These are phyloP conservation scores for Cytospora schulzeri DNA, from an alignment of 2,329 filamentous ascomycete species.

Conservation along the genomic window DNA sequence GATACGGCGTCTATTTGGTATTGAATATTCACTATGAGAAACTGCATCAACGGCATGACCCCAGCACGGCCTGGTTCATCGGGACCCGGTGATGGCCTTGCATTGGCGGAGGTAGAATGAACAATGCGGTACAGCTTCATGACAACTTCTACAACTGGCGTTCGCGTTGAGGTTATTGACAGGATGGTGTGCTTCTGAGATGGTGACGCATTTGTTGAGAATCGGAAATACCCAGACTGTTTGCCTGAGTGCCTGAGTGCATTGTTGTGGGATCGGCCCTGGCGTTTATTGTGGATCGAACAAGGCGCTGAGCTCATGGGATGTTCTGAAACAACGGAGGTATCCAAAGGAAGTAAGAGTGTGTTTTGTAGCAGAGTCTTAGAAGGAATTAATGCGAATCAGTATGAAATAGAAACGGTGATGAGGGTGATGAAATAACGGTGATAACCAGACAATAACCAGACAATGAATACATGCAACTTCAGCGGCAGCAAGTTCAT, in stretches of 20 bases:
- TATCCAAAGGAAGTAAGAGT: background rate
- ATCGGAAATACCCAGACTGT: background rate
- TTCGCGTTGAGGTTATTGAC: background rate
- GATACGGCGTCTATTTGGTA: background rate
- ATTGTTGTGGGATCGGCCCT: background rate
- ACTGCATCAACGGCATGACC: background rate
- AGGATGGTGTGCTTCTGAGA: background rate
- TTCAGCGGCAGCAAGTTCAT: background rate
- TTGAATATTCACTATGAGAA: background rate
- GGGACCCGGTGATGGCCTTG: slow-evolving; percentile 8
- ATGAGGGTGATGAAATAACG: too few relatives aligned
- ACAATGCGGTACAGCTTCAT: background rate
- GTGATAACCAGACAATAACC: too few relatives aligned
- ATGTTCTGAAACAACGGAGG: background rate
- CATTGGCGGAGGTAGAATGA: background rate
- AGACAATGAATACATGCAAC: too few relatives aligned
- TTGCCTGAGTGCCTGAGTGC: background rate
- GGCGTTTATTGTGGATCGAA: background rate
- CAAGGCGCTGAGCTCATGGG: background rate
- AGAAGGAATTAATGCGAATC: background rate
- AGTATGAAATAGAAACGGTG: too few relatives aligned
- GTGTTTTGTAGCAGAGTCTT: background rate
- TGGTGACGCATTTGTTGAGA: background rate
- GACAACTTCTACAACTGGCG: background rate
- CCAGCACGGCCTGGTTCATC: slow-evolving; percentile 3